A percentile compares a stretch with the other conserved stretches of the same genome.
Conservation (phyloP, 208 protist genomes). For the Crithidia bombi region DNA sequence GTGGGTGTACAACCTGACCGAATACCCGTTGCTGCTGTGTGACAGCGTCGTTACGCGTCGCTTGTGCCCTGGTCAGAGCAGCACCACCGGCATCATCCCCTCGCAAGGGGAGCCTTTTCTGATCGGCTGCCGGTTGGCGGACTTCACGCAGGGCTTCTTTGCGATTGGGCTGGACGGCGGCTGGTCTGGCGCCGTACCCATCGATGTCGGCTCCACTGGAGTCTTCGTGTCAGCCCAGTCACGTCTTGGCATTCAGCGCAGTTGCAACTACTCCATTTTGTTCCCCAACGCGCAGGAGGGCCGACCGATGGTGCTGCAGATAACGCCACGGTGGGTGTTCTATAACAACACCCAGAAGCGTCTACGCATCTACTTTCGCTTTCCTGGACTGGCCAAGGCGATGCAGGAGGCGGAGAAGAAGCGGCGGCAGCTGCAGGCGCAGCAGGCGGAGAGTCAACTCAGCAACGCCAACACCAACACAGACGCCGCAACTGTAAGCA, state of each 20-base stretch:
- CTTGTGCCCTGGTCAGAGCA: constrained; percentile 60
- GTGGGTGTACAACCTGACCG: constrained; percentile 84
- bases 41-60: constrained; percentile 52
- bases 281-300: constrained; percentile 74
- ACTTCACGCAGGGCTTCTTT: constrained; percentile 62
- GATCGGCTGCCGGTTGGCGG: constrained; percentile 58
- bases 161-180: constrained; percentile 69
- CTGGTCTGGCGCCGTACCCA: constrained; percentile 64
- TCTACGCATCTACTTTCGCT: constrained; percentile 64
- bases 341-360: constrained; percentile 72
- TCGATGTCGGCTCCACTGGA: constrained; percentile 66
- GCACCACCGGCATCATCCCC: constrained; percentile 72
- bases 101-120: constrained; percentile 78
- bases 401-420: constrained; percentile 31
- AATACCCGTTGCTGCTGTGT: constrained; percentile 75
- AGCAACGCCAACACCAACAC: neutral
- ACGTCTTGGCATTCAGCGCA: constrained; percentile 53
- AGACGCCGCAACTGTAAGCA: neutral
- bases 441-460: neutral
- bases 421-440: constrained; percentile 26
- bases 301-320: constrained; percentile 59
- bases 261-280: constrained; percentile 82
- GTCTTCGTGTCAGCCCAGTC: constrained; percentile 56
- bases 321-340: constrained; percentile 83
- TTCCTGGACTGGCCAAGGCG: constrained; percentile 35